Evolutionary conservation across 805 yeast species (phyloP).

Genomic region (Lipomyces starkeyi): DNA sequence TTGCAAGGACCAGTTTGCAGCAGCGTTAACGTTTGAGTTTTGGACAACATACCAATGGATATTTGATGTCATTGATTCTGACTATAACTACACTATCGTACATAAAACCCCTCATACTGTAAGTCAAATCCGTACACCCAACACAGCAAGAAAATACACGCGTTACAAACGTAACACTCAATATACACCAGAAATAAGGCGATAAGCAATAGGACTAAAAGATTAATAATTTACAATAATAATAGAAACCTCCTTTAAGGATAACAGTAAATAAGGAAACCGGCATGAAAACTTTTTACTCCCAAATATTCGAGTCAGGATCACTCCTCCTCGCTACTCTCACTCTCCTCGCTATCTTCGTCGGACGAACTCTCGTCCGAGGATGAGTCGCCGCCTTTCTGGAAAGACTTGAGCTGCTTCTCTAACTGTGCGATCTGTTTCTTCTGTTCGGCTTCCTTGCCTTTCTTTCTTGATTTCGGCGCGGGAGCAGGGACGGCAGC

Average conservation of each 20-base stretch:
- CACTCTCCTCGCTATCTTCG: conserved; percentile 36
- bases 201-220: not conserved
- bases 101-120: not conserved
- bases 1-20: not conserved
- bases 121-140: not conserved
- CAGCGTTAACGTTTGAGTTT: not conserved
- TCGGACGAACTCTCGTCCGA: conserved; percentile 36
- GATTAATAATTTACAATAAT: not conserved
- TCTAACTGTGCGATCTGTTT: conserved; percentile 73
- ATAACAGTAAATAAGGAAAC: not conserved
- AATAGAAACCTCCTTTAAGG: not conserved
- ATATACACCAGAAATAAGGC: not conserved
- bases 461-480: conserved; percentile 51
- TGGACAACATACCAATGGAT: not conserved
- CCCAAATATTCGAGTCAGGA: not conserved
- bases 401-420: conserved; percentile 76
- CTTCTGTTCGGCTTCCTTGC: conserved; percentile 53
- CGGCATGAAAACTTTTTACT: not conserved
- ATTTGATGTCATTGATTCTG: not conserved
- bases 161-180: not conserved
- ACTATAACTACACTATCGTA: conserved; percentile 4
- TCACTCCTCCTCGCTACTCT: conserved; percentile 30
- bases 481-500: conserved; percentile 25
- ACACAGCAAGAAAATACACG: not conserved
- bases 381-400: conserved; percentile 40